Evolutionary conservation across 2,329 filamentous ascomycete genomes (phyloP).

Genomic region (Plectosphaerella sp.): DNA sequence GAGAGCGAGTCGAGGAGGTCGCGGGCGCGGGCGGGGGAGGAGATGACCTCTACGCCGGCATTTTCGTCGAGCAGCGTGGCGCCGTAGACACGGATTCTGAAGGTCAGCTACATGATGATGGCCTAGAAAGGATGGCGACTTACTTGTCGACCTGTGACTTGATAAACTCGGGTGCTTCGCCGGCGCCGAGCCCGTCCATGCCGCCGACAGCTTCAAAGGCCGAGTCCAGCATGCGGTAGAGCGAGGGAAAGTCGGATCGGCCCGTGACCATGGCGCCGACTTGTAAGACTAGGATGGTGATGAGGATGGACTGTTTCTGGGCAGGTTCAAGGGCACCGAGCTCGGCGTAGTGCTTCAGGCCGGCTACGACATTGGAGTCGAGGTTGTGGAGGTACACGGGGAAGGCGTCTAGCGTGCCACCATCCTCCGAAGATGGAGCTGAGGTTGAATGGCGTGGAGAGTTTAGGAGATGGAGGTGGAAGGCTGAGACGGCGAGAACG

Average conservation of each 20-base stretch:
- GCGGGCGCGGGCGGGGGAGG: not conserved
- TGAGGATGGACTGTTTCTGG: not conserved
- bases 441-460: not conserved
- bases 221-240: slow-evolving; percentile 19
- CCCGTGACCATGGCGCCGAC: slow-evolving; percentile 19
- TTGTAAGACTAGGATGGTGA: slow-evolving; percentile 18
- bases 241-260: slow-evolving; percentile 17
- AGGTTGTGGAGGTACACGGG: slow-evolving; percentile 2
- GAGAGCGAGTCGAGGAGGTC: not conserved
- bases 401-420: not conserved
- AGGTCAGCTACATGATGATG: not conserved
- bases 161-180: slow-evolving; percentile 14
- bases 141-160: slow-evolving; percentile 21
- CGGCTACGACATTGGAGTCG: not conserved
- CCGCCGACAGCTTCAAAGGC: slow-evolving; percentile 20
- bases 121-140: not conserved
- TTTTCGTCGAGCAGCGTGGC: slow-evolving; percentile 2
- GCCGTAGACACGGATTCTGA: slow-evolving; percentile 5
- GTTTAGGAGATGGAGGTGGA: not conserved
- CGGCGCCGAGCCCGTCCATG: slow-evolving; percentile 10
- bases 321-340: not conserved
- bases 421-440: not conserved
- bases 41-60: not conserved
- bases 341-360: not conserved
- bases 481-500: slow-evolving; percentile 3